These are phyloP conservation scores for Coemansia sp. DNA, from an alignment of 371 early-diverging fungal species.

Conservation along the genomic window DNA sequence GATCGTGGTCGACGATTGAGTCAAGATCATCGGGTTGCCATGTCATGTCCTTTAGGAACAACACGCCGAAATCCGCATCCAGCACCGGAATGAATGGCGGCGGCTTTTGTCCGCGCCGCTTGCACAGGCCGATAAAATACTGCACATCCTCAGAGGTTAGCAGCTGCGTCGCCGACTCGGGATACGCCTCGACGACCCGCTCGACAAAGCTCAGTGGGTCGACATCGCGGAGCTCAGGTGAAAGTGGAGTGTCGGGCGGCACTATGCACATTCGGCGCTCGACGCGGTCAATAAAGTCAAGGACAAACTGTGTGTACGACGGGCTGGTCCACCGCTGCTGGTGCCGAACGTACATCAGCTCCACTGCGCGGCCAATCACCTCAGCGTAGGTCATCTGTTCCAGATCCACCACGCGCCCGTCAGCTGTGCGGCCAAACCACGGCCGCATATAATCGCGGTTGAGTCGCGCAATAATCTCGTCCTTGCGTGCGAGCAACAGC, in stretches of 20 bases:
- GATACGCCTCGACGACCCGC: conserved; percentile 73
- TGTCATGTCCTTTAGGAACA: conserved; percentile 93
- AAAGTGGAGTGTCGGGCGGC: too few relatives aligned
- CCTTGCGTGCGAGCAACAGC: conserved; percentile 80
- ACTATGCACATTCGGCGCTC: conserved; percentile 92
- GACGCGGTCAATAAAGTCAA: conserved; percentile 82
- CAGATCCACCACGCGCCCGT: conserved; percentile 71
- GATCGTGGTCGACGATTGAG: conserved; percentile 86
- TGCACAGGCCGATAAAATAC: conserved; percentile 83
- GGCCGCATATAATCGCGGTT: conserved; percentile 75
- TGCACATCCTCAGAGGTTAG: conserved; percentile 89
- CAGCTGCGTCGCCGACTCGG: conserved; percentile 72
- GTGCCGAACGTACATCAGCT: conserved; percentile 76
- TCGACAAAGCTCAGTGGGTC: conserved; percentile 55
- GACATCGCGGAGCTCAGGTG: too few relatives aligned
- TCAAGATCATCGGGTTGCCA: conserved; percentile 93
- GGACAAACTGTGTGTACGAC: conserved; percentile 69
- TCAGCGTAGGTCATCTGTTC: conserved; percentile 95
- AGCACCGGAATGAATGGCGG: conserved; percentile 87
- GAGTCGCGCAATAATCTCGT: conserved; percentile 84
- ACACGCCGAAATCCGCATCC: conserved; percentile 87
- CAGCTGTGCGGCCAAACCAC: conserved; percentile 89
- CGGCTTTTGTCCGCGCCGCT: conserved; percentile 84
- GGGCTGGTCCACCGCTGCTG: conserved; percentile 82
- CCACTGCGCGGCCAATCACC: conserved; percentile 78